Percentiles rank a stretch among this genome's conserved stretches.
These are phyloP conservation scores for Zalerion maritima DNA, from an alignment of 495 filamentous ascomycete genomes.

Conservation along the genomic window DNA sequence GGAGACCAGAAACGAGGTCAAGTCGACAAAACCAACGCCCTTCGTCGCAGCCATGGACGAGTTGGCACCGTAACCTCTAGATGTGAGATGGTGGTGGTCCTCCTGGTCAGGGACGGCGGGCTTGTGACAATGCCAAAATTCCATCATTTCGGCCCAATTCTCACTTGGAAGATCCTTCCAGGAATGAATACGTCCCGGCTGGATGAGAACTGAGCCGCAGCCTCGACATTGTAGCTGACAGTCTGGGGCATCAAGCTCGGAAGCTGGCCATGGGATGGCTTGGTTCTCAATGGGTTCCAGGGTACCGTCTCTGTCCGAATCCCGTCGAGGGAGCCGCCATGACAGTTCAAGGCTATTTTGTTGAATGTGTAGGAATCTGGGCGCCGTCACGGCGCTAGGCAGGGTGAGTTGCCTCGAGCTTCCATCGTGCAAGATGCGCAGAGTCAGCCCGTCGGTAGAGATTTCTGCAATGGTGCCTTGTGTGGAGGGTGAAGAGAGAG, in stretches of 20 bases:
- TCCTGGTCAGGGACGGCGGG: slow-evolving; percentile 40
- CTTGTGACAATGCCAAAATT: slow-evolving; percentile 99
- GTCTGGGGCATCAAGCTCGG: slow-evolving; percentile 35
- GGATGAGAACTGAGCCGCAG: slow-evolving; percentile 39
- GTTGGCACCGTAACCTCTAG: slow-evolving; percentile 62
- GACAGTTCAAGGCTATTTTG: slow-evolving; percentile 35
- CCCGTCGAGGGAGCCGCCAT: slow-evolving; percentile 57
- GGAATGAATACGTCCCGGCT: slow-evolving; percentile 24
- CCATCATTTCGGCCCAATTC: slow-evolving; percentile 99
- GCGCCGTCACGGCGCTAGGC: slow-evolving; percentile 41
- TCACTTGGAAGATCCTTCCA: slow-evolving; percentile 96
- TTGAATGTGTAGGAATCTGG: slow-evolving; percentile 20
- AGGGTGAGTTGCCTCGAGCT: slow-evolving; percentile 43
- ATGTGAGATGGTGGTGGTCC: slow-evolving; percentile 15
- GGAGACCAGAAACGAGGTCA: slow-evolving; percentile 57
- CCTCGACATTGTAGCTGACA: slow-evolving; percentile 47
- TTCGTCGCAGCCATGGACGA: slow-evolving; percentile 48
- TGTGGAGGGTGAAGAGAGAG: slow-evolving; percentile 37
- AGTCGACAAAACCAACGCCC: slow-evolving; percentile 63
- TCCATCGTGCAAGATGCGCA: slow-evolving; percentile 41
- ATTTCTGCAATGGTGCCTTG: slow-evolving; percentile 33
- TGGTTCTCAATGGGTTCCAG: slow-evolving; percentile 17
- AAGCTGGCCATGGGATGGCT: slow-evolving; percentile 56
- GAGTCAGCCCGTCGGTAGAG: slow-evolving; percentile 29
- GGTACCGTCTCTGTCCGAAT: slow-evolving; percentile 11